Conservation (phyloP, 2,329 filamentous ascomycete species). For the Hirsutella minnesotensis region DNA sequence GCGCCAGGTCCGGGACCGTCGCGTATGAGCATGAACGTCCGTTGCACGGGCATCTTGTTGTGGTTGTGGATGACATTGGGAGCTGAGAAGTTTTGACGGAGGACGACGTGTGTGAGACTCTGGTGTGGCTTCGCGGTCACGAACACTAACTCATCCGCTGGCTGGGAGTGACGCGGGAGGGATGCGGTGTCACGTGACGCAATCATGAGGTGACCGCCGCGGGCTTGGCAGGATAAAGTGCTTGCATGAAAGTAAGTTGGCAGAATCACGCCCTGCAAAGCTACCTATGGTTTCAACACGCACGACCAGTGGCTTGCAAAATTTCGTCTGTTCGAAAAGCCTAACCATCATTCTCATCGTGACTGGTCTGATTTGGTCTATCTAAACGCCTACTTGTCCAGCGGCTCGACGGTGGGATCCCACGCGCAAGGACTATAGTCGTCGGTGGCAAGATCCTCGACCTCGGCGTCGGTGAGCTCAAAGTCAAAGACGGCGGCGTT, state of each 20-base stretch:
- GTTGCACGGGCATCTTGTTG: slow-evolving; percentile 23
- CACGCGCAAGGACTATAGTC: slow-evolving; percentile 44
- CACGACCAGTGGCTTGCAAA: too few species aligned
- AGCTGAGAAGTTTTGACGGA: neutral
- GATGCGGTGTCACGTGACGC: slow-evolving; percentile 8
- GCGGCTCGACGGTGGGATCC: slow-evolving; percentile 39
- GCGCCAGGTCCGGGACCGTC: slow-evolving; percentile 8
- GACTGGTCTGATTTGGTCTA: too few species aligned
- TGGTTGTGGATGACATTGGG: neutral
- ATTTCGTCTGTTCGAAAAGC: too few species aligned
- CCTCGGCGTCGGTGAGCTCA: slow-evolving; percentile 39
- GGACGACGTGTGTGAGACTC: neutral
- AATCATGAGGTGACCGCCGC: neutral
- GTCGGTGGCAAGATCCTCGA: slow-evolving; percentile 34
- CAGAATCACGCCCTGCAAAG: too few species aligned
- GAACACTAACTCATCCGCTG: neutral
- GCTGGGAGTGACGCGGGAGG: slow-evolving; percentile 6
- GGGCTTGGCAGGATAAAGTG: too few species aligned
- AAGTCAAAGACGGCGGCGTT: slow-evolving; percentile 49
- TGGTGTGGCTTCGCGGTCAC: neutral
- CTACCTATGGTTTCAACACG: too few species aligned
- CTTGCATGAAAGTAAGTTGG: too few species aligned
- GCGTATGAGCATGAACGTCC: slow-evolving; percentile 32
- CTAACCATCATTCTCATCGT: too few species aligned
- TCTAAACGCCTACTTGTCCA: slow-evolving; percentile 27